These are phyloP conservation scores for Hypsizygus ulmarius DNA, from an alignment of 1,284 basidiomycete genomes.

Conservation along the genomic window DNA sequence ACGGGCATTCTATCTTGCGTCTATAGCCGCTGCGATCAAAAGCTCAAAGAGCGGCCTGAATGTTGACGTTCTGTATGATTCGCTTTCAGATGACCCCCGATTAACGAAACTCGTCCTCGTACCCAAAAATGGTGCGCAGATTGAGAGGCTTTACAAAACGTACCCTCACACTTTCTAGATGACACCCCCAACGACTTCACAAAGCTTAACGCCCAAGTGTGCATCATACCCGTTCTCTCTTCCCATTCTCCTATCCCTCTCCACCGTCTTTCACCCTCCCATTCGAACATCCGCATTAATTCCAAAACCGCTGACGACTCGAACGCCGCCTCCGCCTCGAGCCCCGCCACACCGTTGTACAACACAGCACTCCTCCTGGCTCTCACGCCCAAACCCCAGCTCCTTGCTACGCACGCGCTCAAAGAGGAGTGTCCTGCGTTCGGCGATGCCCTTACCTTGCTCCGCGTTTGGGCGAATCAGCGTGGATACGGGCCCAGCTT, in stretches of 20 bases:
- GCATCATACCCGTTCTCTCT: conserved; percentile 71
- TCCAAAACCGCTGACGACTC: conserved; percentile 22
- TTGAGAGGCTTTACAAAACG: conserved; percentile 7
- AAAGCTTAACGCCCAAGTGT: conserved; percentile 68
- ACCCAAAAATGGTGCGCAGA: conserved; percentile 50
- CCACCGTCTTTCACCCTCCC: conserved; percentile 71
- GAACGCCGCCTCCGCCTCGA: conserved; percentile 18
- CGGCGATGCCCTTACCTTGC: conserved; percentile 73
- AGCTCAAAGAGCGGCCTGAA: conserved; percentile 43
- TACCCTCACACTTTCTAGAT: conserved; percentile 36
- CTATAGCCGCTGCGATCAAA: conserved; percentile 67
- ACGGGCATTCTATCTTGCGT: conserved; percentile 86
- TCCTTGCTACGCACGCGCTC: conserved; percentile 69
- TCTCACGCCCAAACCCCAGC: conserved; percentile 60
- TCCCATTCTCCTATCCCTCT: conserved; percentile 58
- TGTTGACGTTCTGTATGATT: conserved; percentile 62
- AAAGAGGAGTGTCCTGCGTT: conserved; percentile 66
- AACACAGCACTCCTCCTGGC: conserved; percentile 75
- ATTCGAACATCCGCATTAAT: conserved; percentile 63
- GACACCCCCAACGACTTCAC: conserved; percentile 57
- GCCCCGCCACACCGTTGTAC: conserved; percentile 74
- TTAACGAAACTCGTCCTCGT: conserved; percentile 65
- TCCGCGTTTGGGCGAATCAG: conserved; percentile 90
- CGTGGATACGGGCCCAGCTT: conserved; percentile 69
- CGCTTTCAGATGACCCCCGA: conserved; percentile 62